Evolutionary conservation across 2,329 filamentous ascomycete species (phyloP), one percentile per base, ranked within the genome.

Genomic region (Pseudopyricularia javanii): DNA sequence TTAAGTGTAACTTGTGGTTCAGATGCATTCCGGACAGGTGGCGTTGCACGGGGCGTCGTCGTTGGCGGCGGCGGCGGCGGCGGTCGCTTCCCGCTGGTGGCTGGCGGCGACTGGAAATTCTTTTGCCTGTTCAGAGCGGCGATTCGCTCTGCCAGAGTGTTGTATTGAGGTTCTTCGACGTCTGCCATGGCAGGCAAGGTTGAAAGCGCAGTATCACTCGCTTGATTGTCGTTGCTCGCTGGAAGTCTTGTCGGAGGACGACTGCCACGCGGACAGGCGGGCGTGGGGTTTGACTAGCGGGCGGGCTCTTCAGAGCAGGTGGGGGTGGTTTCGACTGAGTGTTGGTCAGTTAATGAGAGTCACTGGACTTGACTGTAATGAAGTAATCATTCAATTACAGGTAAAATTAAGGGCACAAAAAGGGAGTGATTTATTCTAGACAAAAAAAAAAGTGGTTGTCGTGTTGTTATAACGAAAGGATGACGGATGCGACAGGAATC

Each of bases 71-170:
- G 71, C 56, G 76, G 72, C 3, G 73, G 74, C 26, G 71, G 68
- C 24, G 71, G 66, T 52, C 67, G 65, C 61, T 70, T 71, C 24
- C 60, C 58, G 15, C 59, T 59, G 2, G 51, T 53, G 4, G 60
- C 51, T 26, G 65, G 64, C 22, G 68, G 66, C 14, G 67, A 60
- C 54, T 68, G 68, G 68, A 83, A 79, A 68, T 77, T 78, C 65
- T 79, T 78, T 64, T 83, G 75, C 61, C 70, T 68, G 59, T 83
- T 83, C 57, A 85, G 71, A 30, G 81, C 81, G 9, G 80, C 80
- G 56, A 84, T 84, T 51, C 81, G 74, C 64, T 83, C 79, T 4
- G 78, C 74, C 26, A 85, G 71, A 7, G 75, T 76, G 54, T 70
- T 80, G 64, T 80, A 83, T 56, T 76, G 76, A 37, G 79, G 79